phyloP scores from a whole-genome alignment of 352 stramenopile genomes.

The Aphanomyces astaci region DNA sequence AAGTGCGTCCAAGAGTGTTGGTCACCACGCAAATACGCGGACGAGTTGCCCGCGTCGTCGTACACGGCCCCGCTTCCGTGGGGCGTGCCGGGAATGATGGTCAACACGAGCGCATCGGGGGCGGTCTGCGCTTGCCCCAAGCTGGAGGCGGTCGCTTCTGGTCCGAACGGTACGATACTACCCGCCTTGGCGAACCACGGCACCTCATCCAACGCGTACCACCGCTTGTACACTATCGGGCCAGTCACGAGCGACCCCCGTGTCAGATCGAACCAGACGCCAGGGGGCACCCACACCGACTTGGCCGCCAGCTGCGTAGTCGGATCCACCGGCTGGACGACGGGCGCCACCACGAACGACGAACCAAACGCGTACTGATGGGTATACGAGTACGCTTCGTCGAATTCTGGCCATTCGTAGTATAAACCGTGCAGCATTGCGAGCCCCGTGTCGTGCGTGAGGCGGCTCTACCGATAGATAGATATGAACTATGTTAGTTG shows the following conservation, averaged over 20 bases:
- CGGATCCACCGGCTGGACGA: constrained; percentile 27
- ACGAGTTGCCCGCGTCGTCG: constrained; percentile 32
- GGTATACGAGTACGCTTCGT: constrained; percentile 31
- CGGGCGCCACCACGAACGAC: constrained; percentile 36
- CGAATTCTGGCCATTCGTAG: constrained; percentile 33
- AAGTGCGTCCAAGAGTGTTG: constrained; percentile 22
- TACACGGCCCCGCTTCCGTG: constrained; percentile 26
- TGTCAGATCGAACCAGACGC: constrained; percentile 36
- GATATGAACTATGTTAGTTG: too few relatives aligned
- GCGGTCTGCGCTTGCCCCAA: constrained; percentile 25
- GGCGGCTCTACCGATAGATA: constrained; percentile 4
- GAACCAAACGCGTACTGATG: constrained; percentile 43
- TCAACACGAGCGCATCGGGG: constrained; percentile 24
- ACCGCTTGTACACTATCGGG: constrained; percentile 25
- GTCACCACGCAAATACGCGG: constrained; percentile 26
- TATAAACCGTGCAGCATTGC: constrained; percentile 36
- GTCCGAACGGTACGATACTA: constrained; percentile 27
- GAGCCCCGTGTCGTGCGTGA: constrained; percentile 29
- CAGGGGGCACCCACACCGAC: constrained; percentile 38
- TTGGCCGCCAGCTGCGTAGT: constrained; percentile 27
- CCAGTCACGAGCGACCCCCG: constrained; percentile 25
- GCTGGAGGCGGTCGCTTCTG: background rate
- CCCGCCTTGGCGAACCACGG: constrained; percentile 31
- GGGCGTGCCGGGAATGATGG: constrained; percentile 24
- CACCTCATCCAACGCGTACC: constrained; percentile 30